Base-by-base conservation (phyloP, 108 stramenopile species). In the Cyclotella atomus region DNA sequence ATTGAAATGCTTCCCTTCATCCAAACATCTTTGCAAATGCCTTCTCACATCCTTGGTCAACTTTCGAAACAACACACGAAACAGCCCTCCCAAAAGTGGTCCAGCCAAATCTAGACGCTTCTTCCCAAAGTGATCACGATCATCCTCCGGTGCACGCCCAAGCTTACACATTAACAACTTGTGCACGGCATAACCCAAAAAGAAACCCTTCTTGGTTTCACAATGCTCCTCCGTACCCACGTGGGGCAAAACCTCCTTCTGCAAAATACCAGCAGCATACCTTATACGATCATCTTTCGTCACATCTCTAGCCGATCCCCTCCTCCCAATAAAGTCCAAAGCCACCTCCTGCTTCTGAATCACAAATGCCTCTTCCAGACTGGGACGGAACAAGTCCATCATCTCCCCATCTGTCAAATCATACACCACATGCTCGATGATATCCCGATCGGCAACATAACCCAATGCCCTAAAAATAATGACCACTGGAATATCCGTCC, bases 61-160 rank as follows among this genome's bases (percentile, higher is more conserved):
- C 79, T 97, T 97, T 30, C 93, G 72, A 78, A 99, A 99, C 41
- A 99, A 86, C 59, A 95, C 73, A 33, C 98, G 90, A 78, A 99
- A 99, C 34, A 98, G 84, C 33, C 96, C 95, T 19, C 96, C 97
- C 25, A 99, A 71, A 50, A 99, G 73, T 14, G 97, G 95, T 47
- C 99, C 99, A n/a, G 98, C 98, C 83, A 99, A 84, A 88, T 99
- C 99, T 38, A 99, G 71, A 23, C 99, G 92, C 79, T 99, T 99
- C 91, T 99, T 99, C 64, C 98, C 99, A 86, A 98, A 99, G 65
- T 99, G 98, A 86, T 99, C 99, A 59, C 98, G 92, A 83, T 99
- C 99, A 84, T 99, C 98, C 72, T 98, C 97, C 23, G 96, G 91
- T 25, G 90, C 72, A 16, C 98, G 90, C 15, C 97, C 97, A 52